Percentiles rank a stretch among this genome's conserved stretches.
These are phyloP conservation scores for Cucumis cinereus DNA, from an alignment of 306 rosid species.

Conservation along the genomic window DNA sequence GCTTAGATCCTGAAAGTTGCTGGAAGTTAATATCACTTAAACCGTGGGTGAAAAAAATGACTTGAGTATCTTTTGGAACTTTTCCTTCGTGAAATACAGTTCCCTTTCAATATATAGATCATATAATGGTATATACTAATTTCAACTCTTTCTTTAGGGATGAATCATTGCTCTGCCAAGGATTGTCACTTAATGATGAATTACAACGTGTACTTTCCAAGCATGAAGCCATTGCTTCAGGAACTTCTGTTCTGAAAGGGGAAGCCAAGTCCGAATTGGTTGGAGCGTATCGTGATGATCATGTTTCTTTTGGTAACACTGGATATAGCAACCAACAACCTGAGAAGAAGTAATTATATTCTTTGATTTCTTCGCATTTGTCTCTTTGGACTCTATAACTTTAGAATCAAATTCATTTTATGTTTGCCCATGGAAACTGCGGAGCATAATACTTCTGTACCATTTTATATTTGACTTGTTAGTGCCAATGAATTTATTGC, in stretches of 20 bases:
- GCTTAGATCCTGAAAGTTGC: background rate
- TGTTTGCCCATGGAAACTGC: background rate
- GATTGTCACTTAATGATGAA: slow-evolving; percentile 88
- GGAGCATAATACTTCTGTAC: background rate
- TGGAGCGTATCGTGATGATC: slow-evolving; percentile 38
- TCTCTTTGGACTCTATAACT: background rate
- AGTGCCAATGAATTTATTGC: slow-evolving; percentile 14
- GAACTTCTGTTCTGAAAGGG: slow-evolving; percentile 43
- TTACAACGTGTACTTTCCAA: slow-evolving; percentile 77
- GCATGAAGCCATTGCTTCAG: slow-evolving; percentile 86
- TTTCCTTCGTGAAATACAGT: background rate
- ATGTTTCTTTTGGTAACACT: slow-evolving; percentile 51
- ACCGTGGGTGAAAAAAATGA: background rate
- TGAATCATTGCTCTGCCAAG: slow-evolving; percentile 90
- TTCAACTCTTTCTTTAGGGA: slow-evolving; percentile 30
- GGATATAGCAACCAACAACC: slow-evolving; percentile 43
- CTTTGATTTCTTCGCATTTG: background rate
- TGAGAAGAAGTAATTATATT: slow-evolving; percentile 29
- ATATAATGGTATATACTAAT: background rate
- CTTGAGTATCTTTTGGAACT: background rate
- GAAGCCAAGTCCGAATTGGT: slow-evolving; percentile 39
- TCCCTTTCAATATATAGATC: background rate
- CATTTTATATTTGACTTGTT: background rate
- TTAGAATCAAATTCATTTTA: background rate
- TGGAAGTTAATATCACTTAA: background rate